A percentile compares a stretch with the other conserved stretches of the same genome.
phyloP scores from a whole-genome alignment of 768 basidiomycete species.

The Suillus bovinus region DNA sequence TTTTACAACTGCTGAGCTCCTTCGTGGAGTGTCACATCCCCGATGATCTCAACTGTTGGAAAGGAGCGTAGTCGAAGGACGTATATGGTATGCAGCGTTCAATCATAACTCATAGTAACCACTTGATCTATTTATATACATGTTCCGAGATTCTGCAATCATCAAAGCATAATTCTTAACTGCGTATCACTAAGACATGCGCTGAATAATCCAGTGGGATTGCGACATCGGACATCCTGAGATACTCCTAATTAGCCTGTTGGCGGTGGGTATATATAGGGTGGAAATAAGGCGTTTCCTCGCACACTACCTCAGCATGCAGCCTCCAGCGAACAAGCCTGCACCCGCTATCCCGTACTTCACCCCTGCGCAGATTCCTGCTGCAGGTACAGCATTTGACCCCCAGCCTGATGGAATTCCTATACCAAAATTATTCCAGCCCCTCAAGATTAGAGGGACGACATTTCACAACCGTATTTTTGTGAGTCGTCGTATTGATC shows the following conservation, averaged over 20 bases:
- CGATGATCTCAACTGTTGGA: neutral
- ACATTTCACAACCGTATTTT: conserved; percentile 58
- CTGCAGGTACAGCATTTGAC: conserved; percentile 45
- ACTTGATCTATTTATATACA: neutral
- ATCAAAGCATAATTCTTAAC: neutral
- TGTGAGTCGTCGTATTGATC: conserved; percentile 31
- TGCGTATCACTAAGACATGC: neutral
- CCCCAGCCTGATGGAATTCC: conserved; percentile 41
- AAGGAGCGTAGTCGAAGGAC: neutral
- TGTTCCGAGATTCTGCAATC: neutral
- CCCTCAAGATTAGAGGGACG: conserved; percentile 52
- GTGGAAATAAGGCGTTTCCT: neutral
- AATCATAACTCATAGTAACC: neutral
- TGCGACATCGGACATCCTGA: neutral
- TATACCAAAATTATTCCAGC: conserved; percentile 51
- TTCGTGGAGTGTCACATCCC: conserved; percentile 8
- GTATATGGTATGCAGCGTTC: neutral
- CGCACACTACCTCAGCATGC: neutral
- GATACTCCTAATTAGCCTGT: neutral
- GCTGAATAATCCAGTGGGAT: neutral
- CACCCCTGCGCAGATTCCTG: conserved; percentile 45
- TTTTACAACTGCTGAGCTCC: conserved; percentile 2
- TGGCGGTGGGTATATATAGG: neutral
- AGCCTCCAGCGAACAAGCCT: conserved; percentile 33
- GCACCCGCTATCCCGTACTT: conserved; percentile 47